Base-by-base conservation (phyloP, 2,329 filamentous ascomycete genomes). In the Pseudocercospora crystallina region DNA sequence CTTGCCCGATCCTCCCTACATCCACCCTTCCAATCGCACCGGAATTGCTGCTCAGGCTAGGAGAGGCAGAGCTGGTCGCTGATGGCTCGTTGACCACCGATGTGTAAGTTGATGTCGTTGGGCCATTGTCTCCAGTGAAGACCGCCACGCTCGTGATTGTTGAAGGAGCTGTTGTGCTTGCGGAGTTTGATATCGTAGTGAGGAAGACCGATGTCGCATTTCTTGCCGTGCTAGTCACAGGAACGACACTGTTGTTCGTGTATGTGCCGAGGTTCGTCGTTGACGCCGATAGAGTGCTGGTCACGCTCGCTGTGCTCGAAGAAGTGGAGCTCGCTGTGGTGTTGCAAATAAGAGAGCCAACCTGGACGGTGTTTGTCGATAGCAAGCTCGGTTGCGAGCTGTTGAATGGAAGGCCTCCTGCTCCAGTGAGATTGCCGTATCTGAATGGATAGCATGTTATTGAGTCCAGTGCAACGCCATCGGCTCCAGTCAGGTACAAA, bases 391-490 rank as follows among this genome's bases (percentile, higher is more conserved):
- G 61, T 5, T 15, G 32, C 7, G 47, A 45, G 45, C 42, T 49
- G 13, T 47, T 64, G 55, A 65, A 65, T 4, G 61, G 49, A 7
- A 58, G 29, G 8, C 61, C 63, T 20, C 41, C 61, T 10, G 34
- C 47, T 8, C 53, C 60, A 5, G 60, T 61, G 34, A 48, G 49
- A 36, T 64, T 57, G 36, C 40, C 39, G 26, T 57, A 35, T 5
- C 37, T 47, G 33, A 56, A 61, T 0, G 61, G 55, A n/a, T 52
- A 58, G 58, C 63, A 65, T 14, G 57, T 62, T 38, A 65, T 60
- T 30, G 50, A 51, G 34, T 48, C 33, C 17, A 60, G 33, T 3
- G 47, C 39, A 1, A 55, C 52, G 34, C 56, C 58, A 8, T 40
- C 44, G 32, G 59, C 50, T 17, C 54, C 56, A 5, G 57, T 62